Evolutionary conservation across 148 eudicot genomes (phyloP), one percentile per base, ranked within the genome.

Genomic region (Cornus controversa): DNA sequence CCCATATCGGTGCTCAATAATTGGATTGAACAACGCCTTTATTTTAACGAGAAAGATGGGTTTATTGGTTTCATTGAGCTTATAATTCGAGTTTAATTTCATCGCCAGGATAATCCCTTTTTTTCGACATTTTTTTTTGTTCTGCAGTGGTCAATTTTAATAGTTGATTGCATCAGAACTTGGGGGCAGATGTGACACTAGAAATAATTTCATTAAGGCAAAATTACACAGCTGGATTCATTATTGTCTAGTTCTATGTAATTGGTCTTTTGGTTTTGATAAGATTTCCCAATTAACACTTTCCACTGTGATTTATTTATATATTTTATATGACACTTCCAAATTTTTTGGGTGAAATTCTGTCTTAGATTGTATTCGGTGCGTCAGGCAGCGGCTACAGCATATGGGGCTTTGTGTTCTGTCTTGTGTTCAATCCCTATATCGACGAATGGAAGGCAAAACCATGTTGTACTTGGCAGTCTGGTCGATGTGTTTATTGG

Each of bases 361-460:
- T 73, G 72, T 84, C 58, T 62, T 88, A 95, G 99, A 81, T 95
- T 88, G 67, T 89, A 93, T 82, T 69, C 91, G 10, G 93, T 95
- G 69, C 91, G 97, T 37, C 91, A 80, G 69, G 84, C 91, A 40
- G 99, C 96, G 16, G 93, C 97, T 69, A 91, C 97, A 67, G 88
- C 92, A 69, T 95, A 95, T 87, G 99, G 97, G 69, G 97, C 97
- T 50, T 67, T 95, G 68, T 91, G 94, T 76, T 84, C 99, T 36
- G 90, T 90, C 36, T 72, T 91, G 80, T 86, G 90, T 78, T 93
- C 96, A 47, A 80, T 93, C 28, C 89, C 85, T 37, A 45, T 82
- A 73, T 78, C 91, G 58, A 81, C 98, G 65, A 91, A 84, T 82
- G 98, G 93, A 72, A 90, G 96, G 83, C 97, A 95, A 71, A 91